Percentiles rank a stretch among this genome's conserved stretches.
Conservation (phyloP, 495 filamentous ascomycete genomes). For the Hypoxylon subgilvum region DNA sequence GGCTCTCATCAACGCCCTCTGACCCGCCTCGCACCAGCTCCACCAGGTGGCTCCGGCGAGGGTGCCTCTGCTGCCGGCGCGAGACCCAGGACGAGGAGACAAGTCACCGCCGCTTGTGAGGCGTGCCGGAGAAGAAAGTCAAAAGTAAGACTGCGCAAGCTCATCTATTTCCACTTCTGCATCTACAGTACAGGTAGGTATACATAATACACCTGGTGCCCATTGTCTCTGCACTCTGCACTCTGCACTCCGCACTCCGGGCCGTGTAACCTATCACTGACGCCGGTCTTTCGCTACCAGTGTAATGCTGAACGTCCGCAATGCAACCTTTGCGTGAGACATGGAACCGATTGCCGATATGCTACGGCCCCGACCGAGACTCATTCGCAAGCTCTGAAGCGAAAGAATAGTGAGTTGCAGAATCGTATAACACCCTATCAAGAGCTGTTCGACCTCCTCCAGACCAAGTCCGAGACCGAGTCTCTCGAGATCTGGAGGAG, state of each 20-base stretch:
- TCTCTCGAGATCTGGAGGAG: constrained; percentile 45
- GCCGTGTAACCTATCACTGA: constrained; percentile 16
- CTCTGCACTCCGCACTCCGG: too few relatives aligned
- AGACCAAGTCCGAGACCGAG: constrained; percentile 41
- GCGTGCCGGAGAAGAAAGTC: constrained; percentile 62
- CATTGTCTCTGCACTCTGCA: too few relatives aligned
- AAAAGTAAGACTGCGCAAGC: constrained; percentile 48
- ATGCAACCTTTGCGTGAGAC: constrained; percentile 46
- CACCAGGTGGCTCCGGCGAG: constrained; percentile 11
- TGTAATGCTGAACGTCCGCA: constrained; percentile 48
- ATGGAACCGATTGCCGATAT: constrained; percentile 45
- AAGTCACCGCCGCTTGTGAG: constrained; percentile 60
- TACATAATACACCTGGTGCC: too few relatives aligned
- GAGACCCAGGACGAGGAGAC: constrained; percentile 40
- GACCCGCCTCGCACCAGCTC: constrained; percentile 25
- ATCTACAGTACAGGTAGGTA: background rate
- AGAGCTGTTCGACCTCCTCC: constrained; percentile 44
- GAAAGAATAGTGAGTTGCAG: constrained; percentile 48
- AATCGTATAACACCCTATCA: constrained; percentile 42
- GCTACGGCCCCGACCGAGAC: constrained; percentile 49
- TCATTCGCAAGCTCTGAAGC: constrained; percentile 50
- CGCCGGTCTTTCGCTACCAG: constrained; percentile 24
- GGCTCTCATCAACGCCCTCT: constrained; percentile 9
- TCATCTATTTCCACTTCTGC: background rate
- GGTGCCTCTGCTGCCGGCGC: constrained; percentile 13